Conservation (phyloP, 352 stramenopile genomes). For the Halophytophthora batemanensis region DNA sequence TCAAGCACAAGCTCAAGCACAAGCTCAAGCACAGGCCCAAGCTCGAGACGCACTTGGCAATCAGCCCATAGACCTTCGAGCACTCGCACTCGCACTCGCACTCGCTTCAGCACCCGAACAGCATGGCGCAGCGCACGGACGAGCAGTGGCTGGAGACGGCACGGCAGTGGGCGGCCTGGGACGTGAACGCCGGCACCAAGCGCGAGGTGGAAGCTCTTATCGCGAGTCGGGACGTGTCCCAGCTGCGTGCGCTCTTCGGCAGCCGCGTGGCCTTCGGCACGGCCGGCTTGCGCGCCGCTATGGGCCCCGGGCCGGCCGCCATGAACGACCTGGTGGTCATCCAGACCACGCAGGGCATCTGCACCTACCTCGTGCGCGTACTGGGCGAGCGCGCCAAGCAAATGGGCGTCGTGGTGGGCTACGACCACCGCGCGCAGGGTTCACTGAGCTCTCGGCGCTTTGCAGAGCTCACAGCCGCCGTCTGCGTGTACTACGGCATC, state of each 20-base stretch:
- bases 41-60: neutral
- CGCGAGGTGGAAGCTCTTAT: slow-evolving; percentile 64
- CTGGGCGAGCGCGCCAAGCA: slow-evolving; percentile 72
- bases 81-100: no score
- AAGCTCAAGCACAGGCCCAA: neutral
- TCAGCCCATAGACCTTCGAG: no score
- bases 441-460: slow-evolving; percentile 88
- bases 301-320: slow-evolving; percentile 82
- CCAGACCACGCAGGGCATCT: slow-evolving; percentile 90
- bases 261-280: slow-evolving; percentile 91
- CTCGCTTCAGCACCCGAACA: no score
- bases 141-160: slow-evolving; percentile 49
- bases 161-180: slow-evolving; percentile 82
- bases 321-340: slow-evolving; percentile 94
- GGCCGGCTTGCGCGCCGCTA: slow-evolving; percentile 85
- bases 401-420: slow-evolving; percentile 87
- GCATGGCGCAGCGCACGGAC: slow-evolving; percentile 27
- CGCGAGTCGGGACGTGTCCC: slow-evolving; percentile 38
- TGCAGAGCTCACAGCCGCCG: slow-evolving; percentile 78
- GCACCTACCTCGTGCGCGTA: slow-evolving; percentile 74
- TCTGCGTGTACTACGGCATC: slow-evolving; percentile 77
- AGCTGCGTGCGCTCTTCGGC: slow-evolving; percentile 71
- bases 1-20: no score
- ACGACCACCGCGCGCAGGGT: slow-evolving; percentile 83
- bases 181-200: slow-evolving; percentile 82